Conservation (phyloP, 441 rosid genomes). For the Adansonia grandidieri region DNA sequence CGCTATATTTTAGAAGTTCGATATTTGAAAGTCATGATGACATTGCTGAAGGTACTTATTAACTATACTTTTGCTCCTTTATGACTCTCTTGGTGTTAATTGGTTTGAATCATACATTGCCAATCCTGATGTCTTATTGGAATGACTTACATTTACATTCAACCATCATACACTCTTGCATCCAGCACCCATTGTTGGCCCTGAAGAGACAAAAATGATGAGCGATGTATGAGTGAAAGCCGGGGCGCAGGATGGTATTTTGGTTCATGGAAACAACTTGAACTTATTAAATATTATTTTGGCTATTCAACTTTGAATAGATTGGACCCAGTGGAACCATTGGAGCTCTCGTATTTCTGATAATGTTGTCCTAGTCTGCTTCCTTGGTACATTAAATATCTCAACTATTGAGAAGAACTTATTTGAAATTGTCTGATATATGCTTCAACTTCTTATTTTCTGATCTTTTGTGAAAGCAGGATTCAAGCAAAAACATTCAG, state of each 20-base stretch:
- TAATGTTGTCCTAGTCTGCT: neutral
- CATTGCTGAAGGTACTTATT: conserved; percentile 65
- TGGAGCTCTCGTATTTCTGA: neutral
- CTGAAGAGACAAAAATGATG: too few species aligned
- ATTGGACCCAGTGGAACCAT: neutral
- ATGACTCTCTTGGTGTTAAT: conserved; percentile 19
- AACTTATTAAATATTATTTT: too few species aligned
- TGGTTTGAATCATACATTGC: conserved; percentile 6
- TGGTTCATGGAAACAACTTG: too few species aligned
- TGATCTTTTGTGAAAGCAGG: conserved; percentile 49
- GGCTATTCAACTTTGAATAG: too few species aligned
- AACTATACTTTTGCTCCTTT: conserved; percentile 18
- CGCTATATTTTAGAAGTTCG: conserved; percentile 86
- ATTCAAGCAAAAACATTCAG: conserved; percentile 93
- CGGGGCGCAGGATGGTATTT: too few species aligned
- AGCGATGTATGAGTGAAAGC: too few species aligned
- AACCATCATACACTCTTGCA: neutral
- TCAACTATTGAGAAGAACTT: neutral
- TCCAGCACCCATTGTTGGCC: too few species aligned
- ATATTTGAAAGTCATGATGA: conserved; percentile 90
- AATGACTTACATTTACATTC: conserved; percentile 5
- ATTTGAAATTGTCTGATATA: neutral
- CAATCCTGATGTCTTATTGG: conserved; percentile 17
- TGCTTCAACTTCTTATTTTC: neutral
- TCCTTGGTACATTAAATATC: neutral